Conservation (phyloP, 768 basidiomycete genomes). For the Clitopilus hobsonii region DNA sequence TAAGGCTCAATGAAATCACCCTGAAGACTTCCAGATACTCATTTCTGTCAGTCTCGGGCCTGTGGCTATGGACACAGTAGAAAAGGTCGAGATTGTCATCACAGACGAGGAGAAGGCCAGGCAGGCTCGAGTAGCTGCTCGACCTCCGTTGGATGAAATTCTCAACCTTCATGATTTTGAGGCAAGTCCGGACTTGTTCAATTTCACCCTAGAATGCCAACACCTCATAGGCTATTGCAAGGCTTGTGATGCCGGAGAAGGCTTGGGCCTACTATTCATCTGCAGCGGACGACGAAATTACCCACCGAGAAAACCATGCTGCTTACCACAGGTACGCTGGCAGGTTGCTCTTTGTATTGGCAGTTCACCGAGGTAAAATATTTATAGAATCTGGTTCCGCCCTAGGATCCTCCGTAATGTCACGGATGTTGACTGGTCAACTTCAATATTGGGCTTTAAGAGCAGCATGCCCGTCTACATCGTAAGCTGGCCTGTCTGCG, state of each 20-base stretch:
- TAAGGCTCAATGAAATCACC: slow-evolving; percentile 23
- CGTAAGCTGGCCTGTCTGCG: slow-evolving; percentile 37
- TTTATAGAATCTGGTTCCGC: slow-evolving; percentile 80
- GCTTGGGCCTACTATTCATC: slow-evolving; percentile 98
- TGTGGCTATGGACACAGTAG: slow-evolving; percentile 65
- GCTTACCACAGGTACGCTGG: slow-evolving; percentile 76
- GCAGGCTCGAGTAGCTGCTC: slow-evolving; percentile 51
- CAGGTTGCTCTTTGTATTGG: not conserved
- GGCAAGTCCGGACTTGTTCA: slow-evolving; percentile 30
- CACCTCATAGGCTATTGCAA: slow-evolving; percentile 68
- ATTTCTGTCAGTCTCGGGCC: slow-evolving; percentile 52
- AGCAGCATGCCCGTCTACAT: slow-evolving; percentile 80
- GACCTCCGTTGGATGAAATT: slow-evolving; percentile 74
- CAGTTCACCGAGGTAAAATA: not conserved
- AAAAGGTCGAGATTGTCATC: slow-evolving; percentile 55
- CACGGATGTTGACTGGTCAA: slow-evolving; percentile 80
- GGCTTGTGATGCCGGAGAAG: slow-evolving; percentile 73
- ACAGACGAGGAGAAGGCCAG: slow-evolving; percentile 71
- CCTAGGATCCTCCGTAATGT: slow-evolving; percentile 85
- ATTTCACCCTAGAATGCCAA: slow-evolving; percentile 3
- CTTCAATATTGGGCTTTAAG: slow-evolving; percentile 72
- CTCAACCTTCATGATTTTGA: slow-evolving; percentile 95
- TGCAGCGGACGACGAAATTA: slow-evolving; percentile 95
- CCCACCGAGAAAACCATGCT: slow-evolving; percentile 81
- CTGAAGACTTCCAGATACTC: slow-evolving; percentile 1